Conservation (phyloP, 1,284 basidiomycete species). For the Gastroboletus turbinatus region DNA sequence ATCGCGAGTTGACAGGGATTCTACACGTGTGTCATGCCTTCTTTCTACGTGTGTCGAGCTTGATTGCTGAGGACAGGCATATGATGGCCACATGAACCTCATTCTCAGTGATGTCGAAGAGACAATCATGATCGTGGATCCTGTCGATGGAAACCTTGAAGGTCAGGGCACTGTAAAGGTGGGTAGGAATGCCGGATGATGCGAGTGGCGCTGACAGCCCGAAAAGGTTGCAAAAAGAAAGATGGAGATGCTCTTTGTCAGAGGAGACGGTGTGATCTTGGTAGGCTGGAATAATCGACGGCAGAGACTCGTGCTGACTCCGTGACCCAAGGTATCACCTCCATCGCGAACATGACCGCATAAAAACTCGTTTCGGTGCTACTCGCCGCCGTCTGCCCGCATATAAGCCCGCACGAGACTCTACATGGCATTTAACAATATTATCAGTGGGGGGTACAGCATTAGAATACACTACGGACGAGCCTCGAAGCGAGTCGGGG, state of each 20-base stretch:
- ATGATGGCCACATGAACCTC: constrained; percentile 99
- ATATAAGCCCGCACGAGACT: constrained; percentile 7
- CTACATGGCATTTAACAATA: constrained; percentile 11
- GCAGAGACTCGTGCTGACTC: constrained; percentile 10
- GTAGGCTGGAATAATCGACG: constrained; percentile 46
- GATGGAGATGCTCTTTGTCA: constrained; percentile 97
- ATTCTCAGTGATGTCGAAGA: constrained; percentile 98
- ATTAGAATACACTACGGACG: constrained; percentile 11
- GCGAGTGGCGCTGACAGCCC: constrained; percentile 9
- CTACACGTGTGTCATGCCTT: constrained; percentile 72
- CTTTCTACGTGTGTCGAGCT: constrained; percentile 8
- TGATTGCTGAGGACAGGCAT: constrained; percentile 63
- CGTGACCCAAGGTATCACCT: constrained; percentile 61
- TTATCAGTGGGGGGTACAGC: constrained; percentile 3
- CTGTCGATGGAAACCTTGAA: constrained; percentile 52
- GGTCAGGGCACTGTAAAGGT: constrained; percentile 64
- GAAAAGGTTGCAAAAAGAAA: constrained; percentile 89
- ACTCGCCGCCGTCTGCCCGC: constrained; percentile 19
- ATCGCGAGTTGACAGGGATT: constrained; percentile 89
- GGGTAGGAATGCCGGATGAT: constrained; percentile 6
- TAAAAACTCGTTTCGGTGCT: background rate
- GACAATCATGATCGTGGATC: constrained; percentile 89
- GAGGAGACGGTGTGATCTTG: constrained; percentile 93
- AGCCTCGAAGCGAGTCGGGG: background rate
- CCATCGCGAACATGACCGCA: constrained; percentile 58